These are phyloP conservation scores for Cercospora sp. DNA, from an alignment of 2,329 filamentous ascomycete genomes.

Conservation along the genomic window DNA sequence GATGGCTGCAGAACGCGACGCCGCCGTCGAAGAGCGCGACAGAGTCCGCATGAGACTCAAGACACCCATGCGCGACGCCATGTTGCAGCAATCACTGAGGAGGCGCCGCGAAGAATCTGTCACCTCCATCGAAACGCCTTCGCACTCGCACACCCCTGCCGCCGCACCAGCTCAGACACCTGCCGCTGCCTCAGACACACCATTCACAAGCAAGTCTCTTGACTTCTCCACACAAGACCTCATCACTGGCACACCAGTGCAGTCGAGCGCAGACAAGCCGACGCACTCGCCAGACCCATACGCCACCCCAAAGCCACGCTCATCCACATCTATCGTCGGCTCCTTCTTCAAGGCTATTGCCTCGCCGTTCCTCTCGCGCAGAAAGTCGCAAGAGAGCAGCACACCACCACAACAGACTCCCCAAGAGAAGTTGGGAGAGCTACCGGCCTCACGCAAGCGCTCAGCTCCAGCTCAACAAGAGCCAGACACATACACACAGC, in stretches of 20 bases:
- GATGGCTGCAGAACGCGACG: slow-evolving; percentile 8
- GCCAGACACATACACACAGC: slow-evolving; percentile 14
- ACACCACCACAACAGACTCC: slow-evolving; percentile 14
- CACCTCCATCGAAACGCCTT: slow-evolving; percentile 1
- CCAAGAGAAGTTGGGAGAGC: slow-evolving; percentile 17
- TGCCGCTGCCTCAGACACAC: slow-evolving; percentile 2
- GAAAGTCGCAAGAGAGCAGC: not conserved
- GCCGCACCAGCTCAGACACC: slow-evolving; percentile 3
- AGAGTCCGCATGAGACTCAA: not conserved
- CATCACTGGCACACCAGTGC: slow-evolving; percentile 18
- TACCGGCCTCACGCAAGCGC: slow-evolving; percentile 31
- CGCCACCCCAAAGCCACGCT: slow-evolving; percentile 4
- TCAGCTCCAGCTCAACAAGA: slow-evolving; percentile 24
- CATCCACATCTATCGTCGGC: slow-evolving; percentile 19
- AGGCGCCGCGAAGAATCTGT: not conserved
- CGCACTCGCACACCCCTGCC: slow-evolving; percentile 1
- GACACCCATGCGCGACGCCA: slow-evolving; percentile 7
- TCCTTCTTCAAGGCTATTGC: slow-evolving; percentile 20
- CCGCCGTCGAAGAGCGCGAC: not conserved
- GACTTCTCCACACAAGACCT: slow-evolving; percentile 14
- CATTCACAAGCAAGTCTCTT: slow-evolving; percentile 6
- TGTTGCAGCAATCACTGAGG: slow-evolving; percentile 10
- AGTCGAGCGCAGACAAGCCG: not conserved
- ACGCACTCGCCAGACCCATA: slow-evolving; percentile 1
- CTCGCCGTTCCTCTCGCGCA: slow-evolving; percentile 21